Evolutionary conservation across 2,329 filamentous ascomycete species (phyloP).

Genomic region (Curvularia spicifera): DNA sequence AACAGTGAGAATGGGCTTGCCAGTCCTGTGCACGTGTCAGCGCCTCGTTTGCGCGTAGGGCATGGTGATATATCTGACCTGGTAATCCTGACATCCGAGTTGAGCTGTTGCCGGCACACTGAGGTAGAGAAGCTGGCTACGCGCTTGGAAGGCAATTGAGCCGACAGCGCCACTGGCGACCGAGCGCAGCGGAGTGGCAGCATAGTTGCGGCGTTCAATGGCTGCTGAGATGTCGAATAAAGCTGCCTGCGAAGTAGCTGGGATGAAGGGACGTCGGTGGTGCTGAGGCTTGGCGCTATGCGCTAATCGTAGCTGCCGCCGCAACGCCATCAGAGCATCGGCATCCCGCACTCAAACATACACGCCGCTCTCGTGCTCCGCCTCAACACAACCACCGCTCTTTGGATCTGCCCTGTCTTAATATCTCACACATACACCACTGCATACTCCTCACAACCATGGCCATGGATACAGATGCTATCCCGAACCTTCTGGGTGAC

Average conservation of each 20-base stretch:
- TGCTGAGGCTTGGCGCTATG: slow-evolving; percentile 28
- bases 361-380: slow-evolving; percentile 13
- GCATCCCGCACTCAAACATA: slow-evolving; percentile 29
- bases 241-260: slow-evolving; percentile 38
- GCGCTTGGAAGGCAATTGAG: slow-evolving; percentile 39
- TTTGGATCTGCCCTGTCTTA: slow-evolving; percentile 1
- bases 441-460: slow-evolving; percentile 28
- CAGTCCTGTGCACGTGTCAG: slow-evolving; percentile 64
- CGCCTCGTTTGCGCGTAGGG: background rate
- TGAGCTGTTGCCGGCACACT: slow-evolving; percentile 39
- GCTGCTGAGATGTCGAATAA: slow-evolving; percentile 36
- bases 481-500: slow-evolving; percentile 89
- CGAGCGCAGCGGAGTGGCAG: slow-evolving; percentile 50
- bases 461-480: slow-evolving; percentile 82
- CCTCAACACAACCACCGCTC: slow-evolving; percentile 9
- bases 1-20: slow-evolving; percentile 89
- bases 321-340: slow-evolving; percentile 30
- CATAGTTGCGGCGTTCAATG: slow-evolving; percentile 51
- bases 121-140: slow-evolving; percentile 38
- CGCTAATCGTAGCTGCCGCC: slow-evolving; percentile 32
- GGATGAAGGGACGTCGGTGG: slow-evolving; percentile 28
- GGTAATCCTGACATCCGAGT: slow-evolving; percentile 89
- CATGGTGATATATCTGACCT: slow-evolving; percentile 35
- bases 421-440: background rate
- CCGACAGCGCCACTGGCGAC: slow-evolving; percentile 47